A percentile compares a stretch with the other conserved stretches of the same genome.
Evolutionary conservation across 768 basidiomycete genomes (phyloP).

Genomic region (Leucogyrophana mollusca): DNA sequence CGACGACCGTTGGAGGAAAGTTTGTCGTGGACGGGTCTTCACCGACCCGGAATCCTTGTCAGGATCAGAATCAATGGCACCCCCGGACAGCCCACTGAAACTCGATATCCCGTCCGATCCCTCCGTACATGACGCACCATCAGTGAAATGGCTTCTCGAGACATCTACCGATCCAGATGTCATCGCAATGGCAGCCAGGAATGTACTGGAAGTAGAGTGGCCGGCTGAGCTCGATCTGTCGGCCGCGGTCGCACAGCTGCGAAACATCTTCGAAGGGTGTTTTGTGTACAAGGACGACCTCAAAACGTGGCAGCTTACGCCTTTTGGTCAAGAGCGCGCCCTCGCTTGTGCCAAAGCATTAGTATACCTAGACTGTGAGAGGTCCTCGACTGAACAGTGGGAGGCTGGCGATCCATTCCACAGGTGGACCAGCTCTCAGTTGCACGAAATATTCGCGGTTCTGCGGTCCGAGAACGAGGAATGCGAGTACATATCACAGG

Average conservation of each 20-base stretch:
- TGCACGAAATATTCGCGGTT: no score
- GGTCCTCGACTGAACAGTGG: no score
- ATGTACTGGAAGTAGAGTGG: constrained; percentile 15
- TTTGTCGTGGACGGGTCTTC: no score
- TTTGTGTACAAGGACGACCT: background rate
- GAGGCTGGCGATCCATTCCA: no score
- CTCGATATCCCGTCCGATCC: background rate
- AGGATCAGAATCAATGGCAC: no score
- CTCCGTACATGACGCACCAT: constrained; percentile 3
- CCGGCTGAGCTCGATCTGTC: constrained; percentile 4
- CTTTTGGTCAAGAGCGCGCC: background rate
- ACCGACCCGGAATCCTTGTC: no score
- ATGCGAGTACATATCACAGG: no score
- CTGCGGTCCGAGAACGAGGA: no score
- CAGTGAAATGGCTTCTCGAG: constrained; percentile 18
- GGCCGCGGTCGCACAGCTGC: background rate
- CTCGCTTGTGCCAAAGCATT: background rate
- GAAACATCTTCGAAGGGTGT: constrained; percentile 4
- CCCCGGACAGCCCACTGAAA: no score
- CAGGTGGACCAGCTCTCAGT: no score
- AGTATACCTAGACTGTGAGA: background rate
- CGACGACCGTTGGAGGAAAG: no score
- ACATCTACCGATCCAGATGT: constrained; percentile 17
- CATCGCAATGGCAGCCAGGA: constrained; percentile 4
- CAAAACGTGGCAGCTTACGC: background rate